Conservation (phyloP, 345 rosid species). For the Gossypium bickii region DNA sequence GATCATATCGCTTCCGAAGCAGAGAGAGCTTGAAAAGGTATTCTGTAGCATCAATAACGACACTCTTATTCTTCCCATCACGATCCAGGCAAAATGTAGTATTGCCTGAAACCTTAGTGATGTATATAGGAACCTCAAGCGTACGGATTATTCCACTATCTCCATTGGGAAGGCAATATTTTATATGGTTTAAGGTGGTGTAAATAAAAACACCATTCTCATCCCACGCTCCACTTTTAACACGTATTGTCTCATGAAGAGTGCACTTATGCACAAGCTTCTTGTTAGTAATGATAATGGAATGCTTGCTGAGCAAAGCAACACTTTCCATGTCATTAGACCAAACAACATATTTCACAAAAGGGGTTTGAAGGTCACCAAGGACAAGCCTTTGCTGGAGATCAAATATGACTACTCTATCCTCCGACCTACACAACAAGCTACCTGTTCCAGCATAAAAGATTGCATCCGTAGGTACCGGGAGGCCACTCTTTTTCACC, state of each 20-base stretch:
- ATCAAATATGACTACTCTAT: conserved; percentile 78
- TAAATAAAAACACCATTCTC: conserved; percentile 91
- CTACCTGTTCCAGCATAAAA: conserved; percentile 94
- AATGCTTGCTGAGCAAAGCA: conserved; percentile 94
- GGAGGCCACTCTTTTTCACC: conserved; percentile 68
- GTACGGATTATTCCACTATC: conserved; percentile 83
- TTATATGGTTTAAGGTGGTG: conserved; percentile 81
- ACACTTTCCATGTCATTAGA: conserved; percentile 89
- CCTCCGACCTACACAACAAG: conserved; percentile 80
- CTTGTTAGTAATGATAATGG: conserved; percentile 77
- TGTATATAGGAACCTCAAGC: conserved; percentile 78
- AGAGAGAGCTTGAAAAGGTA: conserved; percentile 84
- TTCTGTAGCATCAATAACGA: conserved; percentile 76
- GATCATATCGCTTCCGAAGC: conserved; percentile 72
- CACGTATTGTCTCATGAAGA: conserved; percentile 88
- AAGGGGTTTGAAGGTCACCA: conserved; percentile 80
- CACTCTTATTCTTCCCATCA: conserved; percentile 70
- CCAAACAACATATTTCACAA: conserved; percentile 80
- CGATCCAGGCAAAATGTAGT: conserved; percentile 77
- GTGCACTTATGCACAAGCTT: conserved; percentile 80
- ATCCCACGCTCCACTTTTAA: conserved; percentile 96
- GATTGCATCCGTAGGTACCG: conserved; percentile 70
- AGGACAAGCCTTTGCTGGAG: conserved; percentile 84
- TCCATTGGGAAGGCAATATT: conserved; percentile 93
- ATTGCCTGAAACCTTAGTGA: conserved; percentile 68